Evolutionary conservation across 2,329 filamentous ascomycete genomes (phyloP).

Genomic region (Pestalotiopsis sp.): DNA sequence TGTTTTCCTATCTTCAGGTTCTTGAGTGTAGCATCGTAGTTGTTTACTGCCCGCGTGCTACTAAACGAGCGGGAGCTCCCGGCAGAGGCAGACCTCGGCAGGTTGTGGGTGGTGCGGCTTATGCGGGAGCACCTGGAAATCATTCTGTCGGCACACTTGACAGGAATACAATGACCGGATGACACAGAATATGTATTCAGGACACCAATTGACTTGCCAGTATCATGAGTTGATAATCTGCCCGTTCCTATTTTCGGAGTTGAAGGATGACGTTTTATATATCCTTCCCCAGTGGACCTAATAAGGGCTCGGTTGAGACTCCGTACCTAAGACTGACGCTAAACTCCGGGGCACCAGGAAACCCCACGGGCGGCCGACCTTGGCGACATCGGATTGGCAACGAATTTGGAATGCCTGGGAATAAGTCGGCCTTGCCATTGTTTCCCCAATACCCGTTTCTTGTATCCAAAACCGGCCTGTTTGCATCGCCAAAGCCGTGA

Average conservation of each 20-base stretch:
- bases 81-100: conserved; percentile 13
- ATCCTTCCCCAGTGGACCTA: neutral
- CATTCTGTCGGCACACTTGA: neutral
- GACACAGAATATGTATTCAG: too few relatives aligned
- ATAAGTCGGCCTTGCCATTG: neutral
- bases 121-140: neutral
- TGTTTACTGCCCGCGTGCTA: conserved; percentile 18
- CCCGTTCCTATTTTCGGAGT: neutral
- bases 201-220: neutral
- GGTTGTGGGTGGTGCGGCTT: neutral
- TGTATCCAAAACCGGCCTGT: neutral
- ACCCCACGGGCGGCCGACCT: neutral
- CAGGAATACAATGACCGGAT: neutral
- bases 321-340: neutral
- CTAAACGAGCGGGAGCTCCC: conserved; percentile 21
- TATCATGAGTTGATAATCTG: neutral
- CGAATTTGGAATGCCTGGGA: neutral
- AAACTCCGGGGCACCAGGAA: neutral
- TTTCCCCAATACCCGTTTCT: too few relatives aligned
- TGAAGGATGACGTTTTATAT: conserved; percentile 11
- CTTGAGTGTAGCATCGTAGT: conserved; percentile 36
- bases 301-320: neutral
- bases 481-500: neutral
- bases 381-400: conserved; percentile 5
- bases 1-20: conserved; percentile 41